Percentiles rank a stretch among this genome's conserved stretches.
These are phyloP conservation scores for Trichomonas vaginalis DNA, from an alignment of 208 protist genomes.

Conservation along the genomic window DNA sequence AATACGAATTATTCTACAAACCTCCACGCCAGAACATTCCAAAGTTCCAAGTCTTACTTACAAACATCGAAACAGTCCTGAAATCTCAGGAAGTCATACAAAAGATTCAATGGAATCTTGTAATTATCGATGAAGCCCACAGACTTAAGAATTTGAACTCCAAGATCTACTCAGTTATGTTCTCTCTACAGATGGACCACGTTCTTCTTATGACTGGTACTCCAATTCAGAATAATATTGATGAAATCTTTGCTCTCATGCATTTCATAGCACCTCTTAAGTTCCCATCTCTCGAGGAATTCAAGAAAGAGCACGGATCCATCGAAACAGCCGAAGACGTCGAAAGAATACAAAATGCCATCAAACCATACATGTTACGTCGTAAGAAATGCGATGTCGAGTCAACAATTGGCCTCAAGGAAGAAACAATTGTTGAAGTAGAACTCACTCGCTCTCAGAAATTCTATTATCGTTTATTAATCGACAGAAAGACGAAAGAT, in stretches of 20 bases:
- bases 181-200: constrained; percentile 61
- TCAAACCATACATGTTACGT: constrained; percentile 55
- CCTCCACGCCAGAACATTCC: neutral
- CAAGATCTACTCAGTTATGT: constrained; percentile 64
- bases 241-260: constrained; percentile 57
- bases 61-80: constrained; percentile 56
- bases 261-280: constrained; percentile 58
- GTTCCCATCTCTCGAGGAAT: constrained; percentile 46
- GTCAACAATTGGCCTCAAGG: constrained; percentile 65
- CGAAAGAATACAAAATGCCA: constrained; percentile 31
- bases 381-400: constrained; percentile 80
- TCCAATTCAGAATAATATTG: constrained; percentile 45
- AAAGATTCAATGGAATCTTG: constrained; percentile 39
- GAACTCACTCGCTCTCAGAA: constrained; percentile 53
- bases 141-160: constrained; percentile 40
- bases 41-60: constrained; percentile 35
- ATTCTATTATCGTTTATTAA: constrained; percentile 54
- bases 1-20: constrained; percentile 23
- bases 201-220: constrained; percentile 44
- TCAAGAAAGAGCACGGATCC: constrained; percentile 29
- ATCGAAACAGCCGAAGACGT: constrained; percentile 29
- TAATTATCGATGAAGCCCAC: constrained; percentile 59
- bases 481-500: constrained; percentile 38
- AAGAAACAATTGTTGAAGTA: constrained; percentile 55
- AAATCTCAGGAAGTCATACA: constrained; percentile 38